A percentile compares a stretch with the other conserved stretches of the same genome.
These are phyloP conservation scores for Phytopythium vexans DNA, from an alignment of 352 stramenopile species.

Conservation along the genomic window DNA sequence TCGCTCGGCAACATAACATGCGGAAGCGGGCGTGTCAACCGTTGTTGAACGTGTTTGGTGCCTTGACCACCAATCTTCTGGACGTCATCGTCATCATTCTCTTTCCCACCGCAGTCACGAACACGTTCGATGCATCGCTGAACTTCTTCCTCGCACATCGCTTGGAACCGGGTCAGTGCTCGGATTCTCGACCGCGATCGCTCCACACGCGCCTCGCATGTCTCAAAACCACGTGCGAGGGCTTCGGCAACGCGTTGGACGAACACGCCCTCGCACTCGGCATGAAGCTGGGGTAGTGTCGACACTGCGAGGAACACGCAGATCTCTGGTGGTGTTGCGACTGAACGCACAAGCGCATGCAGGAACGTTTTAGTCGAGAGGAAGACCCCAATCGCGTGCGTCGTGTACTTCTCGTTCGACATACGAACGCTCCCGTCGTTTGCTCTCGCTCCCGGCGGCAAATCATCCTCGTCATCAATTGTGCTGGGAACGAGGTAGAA, in stretches of 20 bases:
- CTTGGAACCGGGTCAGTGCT: constrained; percentile 23
- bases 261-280: constrained; percentile 48
- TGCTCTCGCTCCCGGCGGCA: not conserved
- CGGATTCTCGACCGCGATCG: constrained; percentile 32
- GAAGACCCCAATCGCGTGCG: constrained; percentile 29
- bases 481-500: constrained; percentile 14
- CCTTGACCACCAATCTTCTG: not conserved
- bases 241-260: constrained; percentile 32
- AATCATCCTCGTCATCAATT: not conserved
- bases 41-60: not conserved
- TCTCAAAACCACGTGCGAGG: constrained; percentile 1
- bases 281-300: constrained; percentile 32
- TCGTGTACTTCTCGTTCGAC: constrained; percentile 46
- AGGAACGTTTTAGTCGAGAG: constrained; percentile 28
- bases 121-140: not conserved
- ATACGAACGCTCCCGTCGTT: constrained; percentile 6
- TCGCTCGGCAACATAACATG: constrained; percentile 19
- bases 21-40: too few relatives aligned
- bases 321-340: constrained; percentile 9
- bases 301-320: constrained; percentile 39
- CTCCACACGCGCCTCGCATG: constrained; percentile 25
- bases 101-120: not conserved
- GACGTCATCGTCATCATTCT: not conserved
- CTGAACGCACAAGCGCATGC: constrained; percentile 23
- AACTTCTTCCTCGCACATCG: constrained; percentile 23